A percentile compares a stretch with the other conserved stretches of the same genome.
Evolutionary conservation across 169 alveolate genomes (phyloP).

Genomic region (Cryptosporidium parvum): DNA sequence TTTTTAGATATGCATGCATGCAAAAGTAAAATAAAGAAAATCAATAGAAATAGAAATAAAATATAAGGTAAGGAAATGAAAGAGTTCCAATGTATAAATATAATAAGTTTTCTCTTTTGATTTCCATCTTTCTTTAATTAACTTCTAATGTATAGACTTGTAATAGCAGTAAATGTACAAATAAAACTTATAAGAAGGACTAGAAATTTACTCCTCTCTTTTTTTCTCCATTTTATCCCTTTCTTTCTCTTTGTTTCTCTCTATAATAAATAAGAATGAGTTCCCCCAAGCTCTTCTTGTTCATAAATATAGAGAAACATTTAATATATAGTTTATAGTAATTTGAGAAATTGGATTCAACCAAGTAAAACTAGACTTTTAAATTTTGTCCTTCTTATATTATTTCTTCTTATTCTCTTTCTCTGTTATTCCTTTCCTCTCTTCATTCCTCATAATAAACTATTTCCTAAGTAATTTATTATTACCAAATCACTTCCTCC

Average conservation of each 20-base stretch:
- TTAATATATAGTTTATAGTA: neutral
- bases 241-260: neutral
- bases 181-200: neutral
- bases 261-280: constrained; percentile 6
- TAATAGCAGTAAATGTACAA: neutral
- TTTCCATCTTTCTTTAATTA: neutral
- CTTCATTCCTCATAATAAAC: too few species aligned
- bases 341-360: neutral
- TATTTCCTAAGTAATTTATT: neutral
- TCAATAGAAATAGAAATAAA: neutral
- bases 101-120: neutral
- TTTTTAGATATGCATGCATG: constrained; percentile 14
- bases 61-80: neutral
- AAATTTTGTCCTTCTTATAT: neutral
- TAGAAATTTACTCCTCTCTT: too few species aligned
- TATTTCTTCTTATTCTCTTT: neutral
- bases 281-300: constrained; percentile 50
- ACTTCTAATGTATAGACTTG: neutral
- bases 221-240: neutral
- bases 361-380: neutral
- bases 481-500: constrained; percentile 6
- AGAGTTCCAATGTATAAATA: neutral
- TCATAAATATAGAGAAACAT: neutral
- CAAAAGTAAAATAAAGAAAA: neutral
- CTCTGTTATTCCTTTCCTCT: too few species aligned